Evolutionary conservation across 2,329 filamentous ascomycete genomes (phyloP).

Genomic region (Lasiodiplodia sp.): DNA sequence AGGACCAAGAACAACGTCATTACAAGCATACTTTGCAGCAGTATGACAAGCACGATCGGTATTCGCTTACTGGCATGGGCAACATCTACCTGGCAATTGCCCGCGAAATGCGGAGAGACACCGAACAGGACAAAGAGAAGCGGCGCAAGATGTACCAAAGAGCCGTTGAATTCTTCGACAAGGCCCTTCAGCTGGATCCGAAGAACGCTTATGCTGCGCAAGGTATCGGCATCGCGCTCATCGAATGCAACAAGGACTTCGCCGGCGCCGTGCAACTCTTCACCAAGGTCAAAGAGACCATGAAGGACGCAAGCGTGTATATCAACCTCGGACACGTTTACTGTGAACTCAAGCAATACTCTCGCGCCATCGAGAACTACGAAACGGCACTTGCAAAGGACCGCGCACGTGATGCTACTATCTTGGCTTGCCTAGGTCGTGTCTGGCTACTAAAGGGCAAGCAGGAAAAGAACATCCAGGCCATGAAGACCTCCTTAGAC

Average conservation of each 20-base stretch:
- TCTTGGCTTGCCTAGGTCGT: slow-evolving; percentile 84
- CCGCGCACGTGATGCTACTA: slow-evolving; percentile 77
- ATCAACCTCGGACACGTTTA: slow-evolving; percentile 95
- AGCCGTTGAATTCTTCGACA: slow-evolving; percentile 98
- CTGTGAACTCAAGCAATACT: slow-evolving; percentile 86
- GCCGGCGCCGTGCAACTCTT: slow-evolving; percentile 85
- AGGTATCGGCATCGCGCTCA: slow-evolving; percentile 90
- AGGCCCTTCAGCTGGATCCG: slow-evolving; percentile 91
- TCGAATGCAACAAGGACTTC: slow-evolving; percentile 93
- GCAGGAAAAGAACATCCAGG: slow-evolving; percentile 67
- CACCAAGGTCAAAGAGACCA: slow-evolving; percentile 85
- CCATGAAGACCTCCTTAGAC: slow-evolving; percentile 70
- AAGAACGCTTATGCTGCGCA: slow-evolving; percentile 97
- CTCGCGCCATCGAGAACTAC: slow-evolving; percentile 93
- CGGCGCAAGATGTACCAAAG: slow-evolving; percentile 85
- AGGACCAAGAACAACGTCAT: slow-evolving; percentile 91
- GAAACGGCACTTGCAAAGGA: slow-evolving; percentile 84
- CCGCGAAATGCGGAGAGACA: slow-evolving; percentile 91
- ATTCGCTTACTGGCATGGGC: slow-evolving; percentile 95
- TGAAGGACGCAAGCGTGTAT: slow-evolving; percentile 87
- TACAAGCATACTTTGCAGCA: slow-evolving; percentile 96
- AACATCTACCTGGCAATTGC: slow-evolving; percentile 90
- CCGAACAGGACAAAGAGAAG: slow-evolving; percentile 90
- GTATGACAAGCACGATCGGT: slow-evolving; percentile 97
- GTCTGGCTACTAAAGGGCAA: slow-evolving; percentile 86